Base-by-base conservation (phyloP, 2,329 filamentous ascomycete species). In the Aspergillus viridinutans region DNA sequence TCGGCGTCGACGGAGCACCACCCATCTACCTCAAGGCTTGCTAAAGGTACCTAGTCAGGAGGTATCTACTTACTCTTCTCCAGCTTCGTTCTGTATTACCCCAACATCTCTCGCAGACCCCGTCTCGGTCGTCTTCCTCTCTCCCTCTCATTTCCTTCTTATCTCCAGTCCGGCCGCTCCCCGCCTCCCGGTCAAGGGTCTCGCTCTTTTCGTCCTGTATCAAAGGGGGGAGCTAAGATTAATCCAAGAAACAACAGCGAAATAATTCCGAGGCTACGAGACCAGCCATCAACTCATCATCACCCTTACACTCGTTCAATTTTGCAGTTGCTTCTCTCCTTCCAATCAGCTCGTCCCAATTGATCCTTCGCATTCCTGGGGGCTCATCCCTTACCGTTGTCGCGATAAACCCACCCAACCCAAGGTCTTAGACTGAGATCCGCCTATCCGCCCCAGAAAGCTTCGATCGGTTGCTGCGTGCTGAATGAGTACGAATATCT, bases 401-500 rank as follows among this genome's bases (percentile, higher is more conserved):
- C 51, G 50, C 52, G 49, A 49, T 50, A 55, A 35, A 53, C 45
- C 42, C 35, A 48, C 29, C 53, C 51, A 53, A 40, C 49, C 54
- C 50, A 60, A 51, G 49, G 47, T 47, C 55, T 57, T 56, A 50
- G 21, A 21, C 42, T 23, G n/a, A 20, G 42, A 45, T 45, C 56
- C 54, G 57, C 51, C 58, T 32, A 56, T 45, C 51, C 29, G 45
- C 51, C 58, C 20, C 50, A 49, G 43, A 50, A 49, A 21, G 21
- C 43, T 54, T 43, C 55, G 58, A 59, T 62, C 58, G 32, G 51
- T 59, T 52, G 56, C 56, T 62, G 61, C 64, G 64, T 66, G 63
- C 70, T 73, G 72, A 67, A 74, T 74, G 72, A 72, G 67, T 68
- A 64, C 63, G 62, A 59, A 59, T 64, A 66, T 60, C 62, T 66